These are phyloP conservation scores for Xylaria sp. DNA, from an alignment of 2,329 filamentous ascomycete genomes.

Conservation along the genomic window DNA sequence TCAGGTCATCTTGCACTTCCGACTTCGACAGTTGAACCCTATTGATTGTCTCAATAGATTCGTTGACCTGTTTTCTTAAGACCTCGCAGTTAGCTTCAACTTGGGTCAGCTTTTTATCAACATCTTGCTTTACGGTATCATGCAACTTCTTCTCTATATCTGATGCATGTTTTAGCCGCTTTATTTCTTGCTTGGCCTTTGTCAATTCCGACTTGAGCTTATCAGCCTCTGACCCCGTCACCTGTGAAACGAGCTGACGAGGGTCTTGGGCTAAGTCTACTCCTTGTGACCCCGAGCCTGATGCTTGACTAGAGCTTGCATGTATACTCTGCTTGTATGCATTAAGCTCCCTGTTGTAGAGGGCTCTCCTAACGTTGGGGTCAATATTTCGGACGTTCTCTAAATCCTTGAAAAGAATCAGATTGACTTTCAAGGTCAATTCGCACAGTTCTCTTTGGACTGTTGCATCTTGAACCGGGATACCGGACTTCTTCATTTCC, in stretches of 20 bases:
- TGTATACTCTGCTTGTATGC: neutral
- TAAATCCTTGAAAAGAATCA: neutral
- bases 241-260: neutral
- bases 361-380: neutral
- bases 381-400: neutral
- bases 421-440: constrained; percentile 1
- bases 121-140: neutral
- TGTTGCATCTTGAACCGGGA: neutral
- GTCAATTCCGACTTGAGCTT: neutral
- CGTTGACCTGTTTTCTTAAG: neutral
- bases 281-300: neutral
- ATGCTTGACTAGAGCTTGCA: neutral
- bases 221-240: neutral
- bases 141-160: neutral
- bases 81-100: neutral
- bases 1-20: neutral
- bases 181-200: neutral
- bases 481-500: neutral
- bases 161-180: neutral
- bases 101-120: neutral
- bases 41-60: neutral
- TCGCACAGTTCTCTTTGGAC: neutral
- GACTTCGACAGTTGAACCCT: neutral
- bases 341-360: neutral
- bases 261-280: neutral